Evolutionary conservation across 192 early-diverging fungal species (phyloP).

Genomic region (Diversispora epigaea): DNA sequence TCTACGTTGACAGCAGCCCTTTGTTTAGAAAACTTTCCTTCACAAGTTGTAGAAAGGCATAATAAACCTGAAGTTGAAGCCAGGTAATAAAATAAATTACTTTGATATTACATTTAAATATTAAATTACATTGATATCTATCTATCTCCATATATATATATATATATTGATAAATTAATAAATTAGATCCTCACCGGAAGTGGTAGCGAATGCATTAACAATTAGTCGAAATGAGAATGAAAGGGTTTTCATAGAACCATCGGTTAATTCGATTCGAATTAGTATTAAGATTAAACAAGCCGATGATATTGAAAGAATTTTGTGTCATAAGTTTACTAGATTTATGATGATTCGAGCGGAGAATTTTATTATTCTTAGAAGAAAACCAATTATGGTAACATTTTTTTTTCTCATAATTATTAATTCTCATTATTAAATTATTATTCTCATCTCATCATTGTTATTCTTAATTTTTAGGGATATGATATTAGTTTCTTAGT

Average conservation of each 20-base stretch:
- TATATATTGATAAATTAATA: not conserved
- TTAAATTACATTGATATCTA: too few relatives aligned
- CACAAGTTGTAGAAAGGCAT: slow-evolving; percentile 95
- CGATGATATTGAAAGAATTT: slow-evolving; percentile 92
- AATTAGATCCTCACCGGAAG: slow-evolving; percentile 71
- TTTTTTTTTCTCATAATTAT: not conserved
- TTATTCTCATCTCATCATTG: not conserved
- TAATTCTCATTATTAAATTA: slow-evolving; percentile 7
- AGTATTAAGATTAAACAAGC: slow-evolving; percentile 97
- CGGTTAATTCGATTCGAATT: slow-evolving; percentile 91
- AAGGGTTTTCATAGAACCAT: slow-evolving; percentile 86
- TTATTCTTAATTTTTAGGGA: slow-evolving; percentile 56
- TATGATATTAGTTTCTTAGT: slow-evolving; percentile 97
- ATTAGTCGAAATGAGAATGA: slow-evolving; percentile 93
- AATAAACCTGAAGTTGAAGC: slow-evolving; percentile 98
- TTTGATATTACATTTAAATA: not conserved
- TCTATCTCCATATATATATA: too few relatives aligned
- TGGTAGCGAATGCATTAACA: slow-evolving; percentile 80
- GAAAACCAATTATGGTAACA: slow-evolving; percentile 82
- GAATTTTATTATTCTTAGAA: slow-evolving; percentile 88
- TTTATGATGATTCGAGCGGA: slow-evolving; percentile 98
- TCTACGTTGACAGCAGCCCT: slow-evolving; percentile 91
- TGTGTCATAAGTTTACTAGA: slow-evolving; percentile 96
- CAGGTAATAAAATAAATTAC: slow-evolving; percentile 46
- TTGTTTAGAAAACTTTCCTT: slow-evolving; percentile 97